phyloP scores from a whole-genome alignment of 768 basidiomycete genomes.

The Termitomyces sp. region DNA sequence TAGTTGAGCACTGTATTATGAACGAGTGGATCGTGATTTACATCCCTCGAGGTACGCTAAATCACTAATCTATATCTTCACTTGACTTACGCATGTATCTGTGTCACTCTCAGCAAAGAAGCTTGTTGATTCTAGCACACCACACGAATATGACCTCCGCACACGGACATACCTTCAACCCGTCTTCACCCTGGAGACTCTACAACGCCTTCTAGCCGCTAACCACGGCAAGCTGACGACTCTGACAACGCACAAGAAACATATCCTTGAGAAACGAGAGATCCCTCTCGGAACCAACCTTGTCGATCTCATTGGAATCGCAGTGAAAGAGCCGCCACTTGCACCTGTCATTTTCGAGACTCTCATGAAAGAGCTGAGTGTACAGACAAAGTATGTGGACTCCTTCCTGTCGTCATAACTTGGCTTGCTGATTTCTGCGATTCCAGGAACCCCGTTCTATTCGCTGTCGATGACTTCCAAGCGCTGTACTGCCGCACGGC shows the following conservation, averaged over 20 bases:
- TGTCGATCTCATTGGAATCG: conserved; percentile 50
- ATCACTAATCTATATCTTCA: neutral
- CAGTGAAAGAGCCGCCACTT: conserved; percentile 42
- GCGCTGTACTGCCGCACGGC: conserved; percentile 61
- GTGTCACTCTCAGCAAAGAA: conserved; percentile 21
- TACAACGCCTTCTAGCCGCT: conserved; percentile 55
- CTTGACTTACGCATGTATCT: neutral
- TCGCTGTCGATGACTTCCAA: conserved; percentile 89
- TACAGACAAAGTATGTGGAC: conserved; percentile 53
- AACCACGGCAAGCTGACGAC: conserved; percentile 42
- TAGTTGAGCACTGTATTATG: conserved; percentile 58
- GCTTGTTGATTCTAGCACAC: conserved; percentile 70
- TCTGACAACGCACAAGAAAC: conserved; percentile 34
- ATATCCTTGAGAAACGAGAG: conserved; percentile 42
- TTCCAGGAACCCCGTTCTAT: conserved; percentile 64
- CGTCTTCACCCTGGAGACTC: conserved; percentile 51
- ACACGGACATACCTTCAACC: conserved; percentile 78
- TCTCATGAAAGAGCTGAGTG: conserved; percentile 55
- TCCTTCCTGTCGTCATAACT: neutral
- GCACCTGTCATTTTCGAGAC: conserved; percentile 54
- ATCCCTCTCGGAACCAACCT: conserved; percentile 46
- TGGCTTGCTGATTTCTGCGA: neutral
- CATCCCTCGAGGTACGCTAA: conserved; percentile 60
- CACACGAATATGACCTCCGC: conserved; percentile 68
- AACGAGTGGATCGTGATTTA: conserved; percentile 82